These are phyloP conservation scores for Blastocystis sp. DNA, from an alignment of 352 stramenopile species.

Conservation along the genomic window DNA sequence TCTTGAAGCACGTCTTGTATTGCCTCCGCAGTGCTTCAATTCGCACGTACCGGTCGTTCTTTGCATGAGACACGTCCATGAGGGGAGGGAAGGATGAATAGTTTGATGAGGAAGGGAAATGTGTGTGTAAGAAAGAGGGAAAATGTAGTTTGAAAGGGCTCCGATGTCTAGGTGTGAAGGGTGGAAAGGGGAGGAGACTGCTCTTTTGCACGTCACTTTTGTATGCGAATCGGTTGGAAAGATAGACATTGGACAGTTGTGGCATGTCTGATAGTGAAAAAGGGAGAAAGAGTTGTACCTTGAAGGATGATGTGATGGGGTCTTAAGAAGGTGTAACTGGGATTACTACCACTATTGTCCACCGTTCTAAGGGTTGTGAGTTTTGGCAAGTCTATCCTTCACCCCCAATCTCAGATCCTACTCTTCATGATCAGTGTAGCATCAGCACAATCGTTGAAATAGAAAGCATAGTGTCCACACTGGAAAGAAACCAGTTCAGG, in stretches of 20 bases:
- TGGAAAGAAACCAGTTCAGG: not conserved
- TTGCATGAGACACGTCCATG: not conserved
- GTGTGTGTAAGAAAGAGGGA: not conserved
- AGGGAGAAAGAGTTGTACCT: not conserved
- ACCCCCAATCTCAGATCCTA: not conserved
- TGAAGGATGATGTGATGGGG: not conserved
- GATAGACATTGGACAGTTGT: not conserved
- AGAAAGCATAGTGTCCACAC: not conserved
- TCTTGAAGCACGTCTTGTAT: not conserved
- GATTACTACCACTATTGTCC: not conserved
- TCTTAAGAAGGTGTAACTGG: not conserved
- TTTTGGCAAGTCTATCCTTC: not conserved
- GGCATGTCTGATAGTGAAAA: not conserved
- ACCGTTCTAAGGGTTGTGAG: not conserved
- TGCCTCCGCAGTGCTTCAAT: no score
- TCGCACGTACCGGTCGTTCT: no score
- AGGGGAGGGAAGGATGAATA: not conserved
- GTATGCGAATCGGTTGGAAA: no score
- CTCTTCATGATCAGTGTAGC: no score
- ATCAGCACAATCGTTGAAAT: not conserved
- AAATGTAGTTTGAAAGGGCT: not conserved
- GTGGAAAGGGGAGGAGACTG: not conserved
- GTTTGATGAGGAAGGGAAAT: slow-evolving; percentile 3
- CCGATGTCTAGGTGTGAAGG: not conserved
- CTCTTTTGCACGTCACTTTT: not conserved